A percentile compares a stretch with the other conserved stretches of the same genome.
Conservation (phyloP, 371 early-diverging fungal genomes). For the Apophysomyces trapeziformis region DNA sequence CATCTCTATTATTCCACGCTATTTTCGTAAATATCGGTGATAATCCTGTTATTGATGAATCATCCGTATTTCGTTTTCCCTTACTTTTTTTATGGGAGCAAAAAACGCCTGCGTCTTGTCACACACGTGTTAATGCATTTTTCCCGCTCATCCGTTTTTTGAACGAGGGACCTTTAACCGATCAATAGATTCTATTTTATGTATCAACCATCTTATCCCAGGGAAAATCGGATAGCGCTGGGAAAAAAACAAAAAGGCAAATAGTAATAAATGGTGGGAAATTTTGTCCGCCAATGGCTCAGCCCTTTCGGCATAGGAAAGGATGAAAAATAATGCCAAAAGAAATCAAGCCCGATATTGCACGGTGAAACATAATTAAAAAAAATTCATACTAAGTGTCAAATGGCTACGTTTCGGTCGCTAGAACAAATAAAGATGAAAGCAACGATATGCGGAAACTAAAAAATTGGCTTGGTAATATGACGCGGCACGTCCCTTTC, state of each 20-base stretch:
- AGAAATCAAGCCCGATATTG: neutral
- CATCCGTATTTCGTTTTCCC: neutral
- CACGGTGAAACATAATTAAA: slow-evolving; percentile 4
- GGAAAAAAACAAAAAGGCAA: too few relatives aligned
- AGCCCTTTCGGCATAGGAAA: neutral
- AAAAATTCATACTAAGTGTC: neutral
- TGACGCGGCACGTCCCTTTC: too few relatives aligned
- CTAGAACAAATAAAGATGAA: neutral
- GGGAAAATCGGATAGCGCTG: slow-evolving; percentile 1
- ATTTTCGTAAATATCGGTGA: neutral
- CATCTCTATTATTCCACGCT: too few relatives aligned
- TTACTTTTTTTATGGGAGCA: neutral
- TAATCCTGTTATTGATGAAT: slow-evolving; percentile 3
- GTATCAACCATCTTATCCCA: neutral
- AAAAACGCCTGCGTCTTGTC: too few relatives aligned
- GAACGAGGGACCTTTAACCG: neutral
- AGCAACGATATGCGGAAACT: neutral
- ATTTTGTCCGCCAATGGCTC: neutral
- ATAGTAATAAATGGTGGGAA: neutral
- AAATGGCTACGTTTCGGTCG: neutral
- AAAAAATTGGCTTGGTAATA: too few relatives aligned
- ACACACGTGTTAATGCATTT: slow-evolving; percentile 4
- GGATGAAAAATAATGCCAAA: too few relatives aligned
- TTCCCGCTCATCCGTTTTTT: slow-evolving; percentile 5
- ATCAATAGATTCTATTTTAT: neutral